These are phyloP conservation scores for Brassica juncea DNA, from an alignment of 345 rosid species.

Conservation along the genomic window DNA sequence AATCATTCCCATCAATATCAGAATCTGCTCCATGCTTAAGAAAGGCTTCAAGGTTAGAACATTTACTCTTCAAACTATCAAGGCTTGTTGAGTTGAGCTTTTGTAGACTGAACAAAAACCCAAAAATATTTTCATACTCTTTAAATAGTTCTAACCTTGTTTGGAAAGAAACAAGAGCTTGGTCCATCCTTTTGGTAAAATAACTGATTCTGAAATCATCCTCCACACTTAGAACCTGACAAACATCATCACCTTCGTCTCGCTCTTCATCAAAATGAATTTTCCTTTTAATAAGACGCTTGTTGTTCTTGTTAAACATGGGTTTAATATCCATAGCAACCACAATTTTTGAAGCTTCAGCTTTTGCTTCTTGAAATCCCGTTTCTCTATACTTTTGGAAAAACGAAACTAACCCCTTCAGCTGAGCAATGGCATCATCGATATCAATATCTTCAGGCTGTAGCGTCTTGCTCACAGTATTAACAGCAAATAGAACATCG, in stretches of 20 bases:
- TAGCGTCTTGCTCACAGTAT: neutral
- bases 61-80: neutral
- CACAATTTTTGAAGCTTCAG: neutral
- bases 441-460: neutral
- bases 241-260: no score
- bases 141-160: neutral
- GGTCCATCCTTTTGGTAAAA: neutral
- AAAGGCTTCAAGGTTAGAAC: neutral
- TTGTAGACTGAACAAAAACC: neutral
- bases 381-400: neutral
- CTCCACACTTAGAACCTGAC: no score
- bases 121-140: neutral
- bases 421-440: neutral
- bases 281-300: neutral
- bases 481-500: neutral
- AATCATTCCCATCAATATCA: neutral
- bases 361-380: neutral
- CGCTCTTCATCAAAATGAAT: neutral
- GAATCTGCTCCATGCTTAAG: neutral
- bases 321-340: neutral
- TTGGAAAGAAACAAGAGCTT: neutral
- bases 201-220: no score
- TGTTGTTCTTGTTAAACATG: neutral
- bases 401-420: neutral
- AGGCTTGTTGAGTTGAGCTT: neutral